Conservation (phyloP, 352 stramenopile species). For the Aphanomyces cochlioides region DNA sequence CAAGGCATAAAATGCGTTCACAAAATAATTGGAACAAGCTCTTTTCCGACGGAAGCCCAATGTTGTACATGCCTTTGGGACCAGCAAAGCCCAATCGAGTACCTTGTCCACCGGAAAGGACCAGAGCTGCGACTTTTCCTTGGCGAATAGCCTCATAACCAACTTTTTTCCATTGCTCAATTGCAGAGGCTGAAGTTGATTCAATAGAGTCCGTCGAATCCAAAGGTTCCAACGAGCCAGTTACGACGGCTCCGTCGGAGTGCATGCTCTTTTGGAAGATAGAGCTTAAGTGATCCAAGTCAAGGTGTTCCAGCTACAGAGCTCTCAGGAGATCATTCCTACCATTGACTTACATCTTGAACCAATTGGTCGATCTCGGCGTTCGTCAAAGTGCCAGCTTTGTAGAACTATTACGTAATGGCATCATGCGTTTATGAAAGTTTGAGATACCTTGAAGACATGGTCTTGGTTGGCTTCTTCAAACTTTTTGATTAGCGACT, state of each 20-base stretch:
- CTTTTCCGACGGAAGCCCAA: conserved; percentile 88
- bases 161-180: conserved; percentile 42
- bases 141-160: conserved; percentile 78
- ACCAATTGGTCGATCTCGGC: conserved; percentile 44
- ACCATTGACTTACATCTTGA: conserved; percentile 40
- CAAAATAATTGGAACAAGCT: conserved; percentile 93
- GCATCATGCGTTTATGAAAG: background rate
- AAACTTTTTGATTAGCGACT: conserved; percentile 17
- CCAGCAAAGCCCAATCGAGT: conserved; percentile 95
- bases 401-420: conserved; percentile 55
- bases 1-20: conserved; percentile 85
- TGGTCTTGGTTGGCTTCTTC: conserved; percentile 54
- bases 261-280: conserved; percentile 63
- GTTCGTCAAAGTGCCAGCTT: conserved; percentile 44
- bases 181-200: conserved; percentile 42
- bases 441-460: conserved; percentile 51
- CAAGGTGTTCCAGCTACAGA: conserved; percentile 53
- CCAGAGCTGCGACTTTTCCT: conserved; percentile 90
- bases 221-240: conserved; percentile 52
- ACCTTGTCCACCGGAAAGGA: conserved; percentile 94
- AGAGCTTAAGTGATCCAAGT: conserved; percentile 57
- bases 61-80: conserved; percentile 94
- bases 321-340: background rate
- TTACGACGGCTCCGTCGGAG: conserved; percentile 24
- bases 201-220: conserved; percentile 61